Conservation (phyloP, 2,329 filamentous ascomycete species). For the Diplodia sapinea region DNA sequence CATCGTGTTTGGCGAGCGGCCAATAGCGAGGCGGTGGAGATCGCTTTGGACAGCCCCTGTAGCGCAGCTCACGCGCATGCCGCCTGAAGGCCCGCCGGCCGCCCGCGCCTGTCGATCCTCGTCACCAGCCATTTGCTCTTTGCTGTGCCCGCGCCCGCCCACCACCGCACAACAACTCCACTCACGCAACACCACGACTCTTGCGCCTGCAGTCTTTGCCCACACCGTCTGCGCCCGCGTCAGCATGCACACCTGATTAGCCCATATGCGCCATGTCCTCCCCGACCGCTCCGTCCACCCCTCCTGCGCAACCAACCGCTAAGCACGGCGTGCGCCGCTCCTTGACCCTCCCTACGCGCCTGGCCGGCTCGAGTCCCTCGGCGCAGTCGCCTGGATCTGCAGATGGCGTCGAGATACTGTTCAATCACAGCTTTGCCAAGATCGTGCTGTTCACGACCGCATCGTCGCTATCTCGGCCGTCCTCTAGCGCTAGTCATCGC, state of each 20-base stretch:
- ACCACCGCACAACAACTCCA: constrained; percentile 17
- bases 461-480: constrained; percentile 41
- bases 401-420: constrained; percentile 69
- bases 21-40: constrained; percentile 2
- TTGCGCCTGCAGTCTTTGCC: constrained; percentile 22
- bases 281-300: constrained; percentile 39
- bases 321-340: constrained; percentile 49
- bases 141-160: constrained; percentile 12
- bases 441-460: constrained; percentile 68
- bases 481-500: constrained; percentile 44
- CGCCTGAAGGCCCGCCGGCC: constrained; percentile 27
- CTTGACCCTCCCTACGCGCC: constrained; percentile 55
- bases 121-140: constrained; percentile 27
- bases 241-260: constrained; percentile 41
- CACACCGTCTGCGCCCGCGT: constrained; percentile 13
- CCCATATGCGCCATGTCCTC: constrained; percentile 40
- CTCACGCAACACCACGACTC: constrained; percentile 18
- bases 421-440: constrained; percentile 73
- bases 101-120: constrained; percentile 24
- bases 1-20: constrained; percentile 14
- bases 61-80: constrained; percentile 25
- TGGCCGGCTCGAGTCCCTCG: constrained; percentile 40
- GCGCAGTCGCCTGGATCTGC: constrained; percentile 47
- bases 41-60: constrained; percentile 23
- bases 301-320: constrained; percentile 38